Conservation (phyloP, 495 filamentous ascomycete species). For the Aspergillus heteromorphus region DNA sequence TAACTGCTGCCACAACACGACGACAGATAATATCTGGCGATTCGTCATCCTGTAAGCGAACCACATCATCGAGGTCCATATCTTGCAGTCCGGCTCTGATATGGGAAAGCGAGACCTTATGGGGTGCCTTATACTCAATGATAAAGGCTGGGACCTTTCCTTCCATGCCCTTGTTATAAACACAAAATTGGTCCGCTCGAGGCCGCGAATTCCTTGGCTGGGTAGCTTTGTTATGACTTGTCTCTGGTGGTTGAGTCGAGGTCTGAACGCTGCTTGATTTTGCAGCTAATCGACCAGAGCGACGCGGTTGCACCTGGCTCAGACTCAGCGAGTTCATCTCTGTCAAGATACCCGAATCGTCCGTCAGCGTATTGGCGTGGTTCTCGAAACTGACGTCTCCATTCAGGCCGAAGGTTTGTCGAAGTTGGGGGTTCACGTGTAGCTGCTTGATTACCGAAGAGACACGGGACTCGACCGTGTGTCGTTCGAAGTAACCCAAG, state of each 20-base stretch:
- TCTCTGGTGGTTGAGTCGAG: neutral
- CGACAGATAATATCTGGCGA: slow-evolving; percentile 30
- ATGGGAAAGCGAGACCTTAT: slow-evolving; percentile 22
- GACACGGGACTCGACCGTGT: slow-evolving; percentile 7
- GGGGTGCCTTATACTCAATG: slow-evolving; percentile 24
- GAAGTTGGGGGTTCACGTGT: slow-evolving; percentile 3
- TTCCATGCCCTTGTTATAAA: slow-evolving; percentile 17
- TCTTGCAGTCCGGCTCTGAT: slow-evolving; percentile 24
- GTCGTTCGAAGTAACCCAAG: slow-evolving; percentile 4
- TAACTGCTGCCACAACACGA: slow-evolving; percentile 30
- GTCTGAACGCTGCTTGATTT: neutral
- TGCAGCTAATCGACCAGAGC: slow-evolving; percentile 1
- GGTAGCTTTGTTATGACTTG: neutral
- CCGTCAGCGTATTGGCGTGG: slow-evolving; percentile 23
- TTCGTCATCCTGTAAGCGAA: slow-evolving; percentile 23
- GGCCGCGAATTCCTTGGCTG: slow-evolving; percentile 1
- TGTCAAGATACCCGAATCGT: slow-evolving; percentile 3
- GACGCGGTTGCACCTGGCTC: neutral
- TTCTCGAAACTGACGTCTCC: slow-evolving; percentile 21
- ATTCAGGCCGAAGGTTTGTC: slow-evolving; percentile 14
- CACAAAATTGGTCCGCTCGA: slow-evolving; percentile 13
- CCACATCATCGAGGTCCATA: slow-evolving; percentile 22
- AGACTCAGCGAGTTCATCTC: slow-evolving; percentile 6
- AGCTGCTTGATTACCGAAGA: slow-evolving; percentile 5
- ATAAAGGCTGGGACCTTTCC: slow-evolving; percentile 17